Evolutionary conservation across 345 rosid genomes (phyloP), one percentile per base, ranked within the genome.

Genomic region (Angophora floribunda): DNA sequence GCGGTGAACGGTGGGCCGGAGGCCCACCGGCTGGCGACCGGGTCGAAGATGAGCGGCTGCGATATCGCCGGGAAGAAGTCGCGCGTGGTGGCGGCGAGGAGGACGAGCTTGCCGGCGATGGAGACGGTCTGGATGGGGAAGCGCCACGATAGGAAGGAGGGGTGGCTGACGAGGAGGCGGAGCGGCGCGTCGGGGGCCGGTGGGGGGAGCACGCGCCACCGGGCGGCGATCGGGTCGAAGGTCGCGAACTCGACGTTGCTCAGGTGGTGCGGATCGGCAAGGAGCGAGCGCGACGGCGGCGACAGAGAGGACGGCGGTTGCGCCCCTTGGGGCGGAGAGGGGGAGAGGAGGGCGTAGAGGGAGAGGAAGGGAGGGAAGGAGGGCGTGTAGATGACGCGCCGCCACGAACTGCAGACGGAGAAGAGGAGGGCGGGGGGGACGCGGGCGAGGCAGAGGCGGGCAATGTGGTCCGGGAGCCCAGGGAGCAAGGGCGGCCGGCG

Each of bases 391-490:
- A 94, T 89, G 24, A 95, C 88, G 16, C 93, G 92, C 3, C 94
- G 92, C 96, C 96, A 95, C n/a, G 95, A 90, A 70, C 87, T 91
- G 88, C 94, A 93, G 82, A 95, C 92, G 50, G 93, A 88, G 93
- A 67, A 91, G 87, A 95, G 94, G 21, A 89, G 7, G 12, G 91
- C 49, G 59, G 95, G 94, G 14, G 53, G 91, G 88, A 93, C 89
- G 12, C 82, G 88, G 51, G 92, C 89, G 86, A 95, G 95, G 85
- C 94, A 94, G 36, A 93, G 89, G 12, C 91, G 90, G 7, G 94
- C 92, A 49, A 94, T 50, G 63, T 93, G 91, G 90, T 95, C 91
- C 5, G 95, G 95, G 28, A 95, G 89, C 13, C 96, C 95, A 2
- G 94, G 92, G 9, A 95, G 85, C 8, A 95, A 91, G n/a, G 92